Evolutionary conservation across 805 yeast genomes (phyloP), one percentile per base, ranked within the genome.

Genomic region (Hanseniaspora clermontiae): DNA sequence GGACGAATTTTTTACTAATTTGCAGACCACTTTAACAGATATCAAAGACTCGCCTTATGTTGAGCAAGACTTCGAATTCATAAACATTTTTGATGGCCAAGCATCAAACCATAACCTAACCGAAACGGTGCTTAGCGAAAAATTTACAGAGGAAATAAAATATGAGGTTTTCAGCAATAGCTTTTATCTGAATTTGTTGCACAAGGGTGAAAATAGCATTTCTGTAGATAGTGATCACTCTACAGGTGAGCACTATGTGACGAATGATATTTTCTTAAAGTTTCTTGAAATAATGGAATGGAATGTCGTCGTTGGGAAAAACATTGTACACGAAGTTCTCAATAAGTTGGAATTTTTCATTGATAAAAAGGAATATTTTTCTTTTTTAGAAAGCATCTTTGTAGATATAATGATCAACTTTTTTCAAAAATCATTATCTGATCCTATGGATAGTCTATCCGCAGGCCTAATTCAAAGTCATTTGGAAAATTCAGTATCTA

Each of bases 31-130:
- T 14, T 10, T 53, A 14, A 24, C 42, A 10, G 57, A 45, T 46
- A 39, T 53, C 10, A 11, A 38, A 9, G 24, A 29, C 9, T 37
- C 51, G 15, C 34, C 43, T 11, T 38, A 31, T 20, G 47, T 39
- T 8, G 36, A 46, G n/a, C 51, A 53, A 20, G 40, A 31, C 3
- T 24, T 46, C 12, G 57, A 53, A 14, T 53, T 53, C 39, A 39
- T 53, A 11, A 53, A 53, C 32, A 31, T 53, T 19, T 53, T 53
- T 46, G 57, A 53, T 32, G 38, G 37, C 15, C 51, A 53, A 32
- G 34, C 39, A n/a, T 32, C 39, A 17, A 32, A 11, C n/a, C 39
- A 46, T 34, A 34, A 46, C 36, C 12, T 46, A 15, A 32, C 49
- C 2, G 49, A 46, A 31, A 19, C n/a, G 2, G 38, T 46, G 10